Percentiles rank a stretch among this genome's conserved stretches.
Conservation (phyloP, 2,329 filamentous ascomycete species). For the Ampelomyces quisqualis region DNA sequence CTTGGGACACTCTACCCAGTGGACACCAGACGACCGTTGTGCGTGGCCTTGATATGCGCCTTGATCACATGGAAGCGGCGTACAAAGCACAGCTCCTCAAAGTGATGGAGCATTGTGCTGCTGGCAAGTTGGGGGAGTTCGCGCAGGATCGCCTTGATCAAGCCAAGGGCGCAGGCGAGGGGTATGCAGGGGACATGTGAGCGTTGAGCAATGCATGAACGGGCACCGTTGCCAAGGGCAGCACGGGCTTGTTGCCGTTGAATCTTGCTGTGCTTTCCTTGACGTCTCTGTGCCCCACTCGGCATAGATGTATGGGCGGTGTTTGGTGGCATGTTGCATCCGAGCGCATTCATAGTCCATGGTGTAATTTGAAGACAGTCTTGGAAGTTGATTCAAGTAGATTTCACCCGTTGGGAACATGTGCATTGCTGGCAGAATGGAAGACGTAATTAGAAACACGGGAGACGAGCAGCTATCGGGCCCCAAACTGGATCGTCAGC, state of each 20-base stretch:
- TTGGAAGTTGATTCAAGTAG: too few species aligned
- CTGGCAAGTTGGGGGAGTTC: slow-evolving; percentile 4
- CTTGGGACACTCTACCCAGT: slow-evolving; percentile 4
- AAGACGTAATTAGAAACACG: too few species aligned
- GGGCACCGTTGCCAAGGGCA: too few species aligned
- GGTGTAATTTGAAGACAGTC: slow-evolving; percentile 1
- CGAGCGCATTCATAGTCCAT: too few species aligned
- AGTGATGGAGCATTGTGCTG: slow-evolving; percentile 7
- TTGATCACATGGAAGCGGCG: slow-evolving; percentile 11
- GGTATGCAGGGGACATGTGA: background rate
- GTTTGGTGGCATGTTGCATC: too few species aligned
- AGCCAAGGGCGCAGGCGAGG: background rate
- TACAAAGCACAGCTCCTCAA: slow-evolving; percentile 9
- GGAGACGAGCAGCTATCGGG: slow-evolving; percentile 18
- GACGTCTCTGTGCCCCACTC: background rate
- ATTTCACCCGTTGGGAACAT: too few species aligned
- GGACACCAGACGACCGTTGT: slow-evolving; percentile 3
- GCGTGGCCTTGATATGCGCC: slow-evolving; percentile 15
- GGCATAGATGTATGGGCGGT: background rate
- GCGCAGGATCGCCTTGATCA: slow-evolving; percentile 7
- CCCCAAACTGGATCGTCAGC: slow-evolving; percentile 43
- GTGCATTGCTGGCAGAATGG: too few species aligned
- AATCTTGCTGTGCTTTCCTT: background rate
- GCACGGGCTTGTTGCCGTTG: background rate
- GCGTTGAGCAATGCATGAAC: too few species aligned